Evolutionary conservation across 73 alveolate species (phyloP), one percentile per base, ranked within the genome.

Genomic region (Stentor roeselii): DNA sequence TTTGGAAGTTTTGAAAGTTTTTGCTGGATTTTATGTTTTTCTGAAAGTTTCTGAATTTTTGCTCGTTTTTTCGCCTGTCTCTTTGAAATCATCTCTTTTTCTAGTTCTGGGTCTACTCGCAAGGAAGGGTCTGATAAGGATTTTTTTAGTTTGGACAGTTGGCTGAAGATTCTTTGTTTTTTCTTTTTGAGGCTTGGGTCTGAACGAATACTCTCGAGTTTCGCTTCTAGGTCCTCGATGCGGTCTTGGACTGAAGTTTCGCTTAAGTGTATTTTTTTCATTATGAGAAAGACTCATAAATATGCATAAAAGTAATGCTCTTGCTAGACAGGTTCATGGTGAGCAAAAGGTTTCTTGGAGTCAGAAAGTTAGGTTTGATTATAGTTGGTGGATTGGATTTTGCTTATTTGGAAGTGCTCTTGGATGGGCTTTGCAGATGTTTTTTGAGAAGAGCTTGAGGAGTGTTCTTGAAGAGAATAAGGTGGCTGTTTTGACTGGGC

Each of bases 121-220:
- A 21, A 21, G 37, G 3, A 27, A 14, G 80, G 80, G 80, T 67
- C 41, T 67, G 21, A 14, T 1, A 67, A 32, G 34, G 80, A 21
- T 67, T 67, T 67, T 21, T 67, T 67, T 11, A 67, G 80, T 40
- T 67, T 67, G 37, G 80, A n/a, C 2, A 67, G 80, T 32, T 67
- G 37, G 37, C 80, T 21, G 34, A 21, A 67, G 34, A 67, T 67
- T n/a, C 80, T 21, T 36, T 27, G 80, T 67, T 67, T 67, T 67
- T 67, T 67, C 34, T 21, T 21, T 34, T 67, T 67, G 15, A 27
- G 37, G 21, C 34, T 40, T 21, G 80, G 80, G 42, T 67, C 80
- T n/a, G 37, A n/a, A 14, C 34, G 21, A 11, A 67, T 67, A 21
- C 14, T 32, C 37, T 67, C 27, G 27, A 67, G 37, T 34, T 67